Evolutionary conservation across 2,329 filamentous ascomycete genomes (phyloP).

Genomic region (Cladophialophora psammophila): DNA sequence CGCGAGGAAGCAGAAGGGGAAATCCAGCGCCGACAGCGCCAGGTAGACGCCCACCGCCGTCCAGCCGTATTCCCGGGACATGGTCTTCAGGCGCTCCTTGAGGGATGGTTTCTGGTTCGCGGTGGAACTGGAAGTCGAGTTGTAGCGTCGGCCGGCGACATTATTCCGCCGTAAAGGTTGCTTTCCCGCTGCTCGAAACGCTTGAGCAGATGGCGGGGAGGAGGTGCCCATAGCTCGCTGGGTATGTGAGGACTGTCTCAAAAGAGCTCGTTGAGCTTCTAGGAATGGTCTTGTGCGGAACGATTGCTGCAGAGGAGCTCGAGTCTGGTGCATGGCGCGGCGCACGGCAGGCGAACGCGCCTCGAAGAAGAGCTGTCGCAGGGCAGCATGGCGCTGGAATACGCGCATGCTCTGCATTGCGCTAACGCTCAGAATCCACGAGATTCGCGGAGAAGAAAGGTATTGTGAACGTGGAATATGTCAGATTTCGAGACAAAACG

Average conservation of each 20-base stretch:
- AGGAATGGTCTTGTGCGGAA: conserved; percentile 34
- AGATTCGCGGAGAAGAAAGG: background rate
- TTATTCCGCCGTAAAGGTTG: background rate
- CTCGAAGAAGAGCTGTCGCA: conserved; percentile 18
- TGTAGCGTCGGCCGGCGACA: conserved; percentile 32
- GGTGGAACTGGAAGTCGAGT: conserved; percentile 35
- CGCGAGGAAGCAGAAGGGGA: conserved; percentile 92
- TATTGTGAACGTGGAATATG: background rate
- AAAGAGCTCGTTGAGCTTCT: conserved; percentile 8
- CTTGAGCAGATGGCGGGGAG: conserved; percentile 24
- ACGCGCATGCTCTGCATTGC: conserved; percentile 35
- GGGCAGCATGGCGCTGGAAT: conserved; percentile 23
- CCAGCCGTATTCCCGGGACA: conserved; percentile 95
- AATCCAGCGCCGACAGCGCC: conserved; percentile 81
- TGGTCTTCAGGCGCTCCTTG: conserved; percentile 76
- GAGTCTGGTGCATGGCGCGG: conserved; percentile 20
- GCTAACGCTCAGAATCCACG: background rate
- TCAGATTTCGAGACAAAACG: background rate
- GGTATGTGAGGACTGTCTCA: conserved; percentile 24
- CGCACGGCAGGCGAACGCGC: conserved; percentile 5
- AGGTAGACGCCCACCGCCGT: conserved; percentile 91
- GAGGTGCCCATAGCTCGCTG: conserved; percentile 10
- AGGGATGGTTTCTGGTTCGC: conserved; percentile 57
- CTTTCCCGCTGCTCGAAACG: conserved; percentile 10
- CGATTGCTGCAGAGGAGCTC: conserved; percentile 30